Conservation (phyloP, 2,329 filamentous ascomycete species). For the Akanthomyces muscarius region DNA sequence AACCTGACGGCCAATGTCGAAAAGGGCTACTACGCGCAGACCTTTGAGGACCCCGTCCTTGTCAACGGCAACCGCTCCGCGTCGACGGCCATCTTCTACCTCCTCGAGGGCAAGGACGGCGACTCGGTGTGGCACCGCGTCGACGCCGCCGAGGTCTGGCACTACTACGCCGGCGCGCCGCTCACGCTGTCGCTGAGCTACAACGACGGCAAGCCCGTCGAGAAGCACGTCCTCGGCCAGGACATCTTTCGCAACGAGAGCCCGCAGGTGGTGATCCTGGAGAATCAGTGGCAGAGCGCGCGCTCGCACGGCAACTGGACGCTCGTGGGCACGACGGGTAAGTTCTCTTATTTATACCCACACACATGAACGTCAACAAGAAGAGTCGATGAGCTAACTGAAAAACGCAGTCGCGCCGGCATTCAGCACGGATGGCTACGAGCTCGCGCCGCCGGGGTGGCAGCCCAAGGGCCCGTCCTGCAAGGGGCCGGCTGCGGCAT, state of each 20-base stretch:
- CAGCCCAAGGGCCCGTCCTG: constrained; percentile 1
- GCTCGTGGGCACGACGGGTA: constrained; percentile 36
- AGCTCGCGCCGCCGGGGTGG: constrained; percentile 14
- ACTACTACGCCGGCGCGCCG: constrained; percentile 50
- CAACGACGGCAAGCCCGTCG: constrained; percentile 35
- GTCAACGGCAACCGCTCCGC: constrained; percentile 29
- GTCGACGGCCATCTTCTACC: constrained; percentile 51
- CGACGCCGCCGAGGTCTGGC: constrained; percentile 48
- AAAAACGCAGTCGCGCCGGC: constrained; percentile 13
- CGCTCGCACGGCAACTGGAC: constrained; percentile 44
- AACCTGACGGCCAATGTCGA: constrained; percentile 42
- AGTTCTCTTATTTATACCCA: neutral
- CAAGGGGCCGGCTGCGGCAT: neutral
- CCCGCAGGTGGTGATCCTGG: constrained; percentile 41
- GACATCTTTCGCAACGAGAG: constrained; percentile 37
- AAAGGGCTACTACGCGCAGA: constrained; percentile 48
- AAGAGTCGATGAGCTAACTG: neutral
- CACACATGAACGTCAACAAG: no score
- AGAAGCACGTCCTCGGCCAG: constrained; percentile 33
- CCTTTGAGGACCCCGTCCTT: constrained; percentile 23
- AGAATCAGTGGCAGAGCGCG: constrained; percentile 43
- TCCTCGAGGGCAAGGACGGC: constrained; percentile 41
- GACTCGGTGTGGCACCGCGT: constrained; percentile 49
- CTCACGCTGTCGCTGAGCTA: constrained; percentile 41
- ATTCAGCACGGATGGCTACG: constrained; percentile 9